Evolutionary conservation across 2,329 filamentous ascomycete species (phyloP), one percentile per base, ranked within the genome.

Genomic region (Harringtonia lauricola): DNA sequence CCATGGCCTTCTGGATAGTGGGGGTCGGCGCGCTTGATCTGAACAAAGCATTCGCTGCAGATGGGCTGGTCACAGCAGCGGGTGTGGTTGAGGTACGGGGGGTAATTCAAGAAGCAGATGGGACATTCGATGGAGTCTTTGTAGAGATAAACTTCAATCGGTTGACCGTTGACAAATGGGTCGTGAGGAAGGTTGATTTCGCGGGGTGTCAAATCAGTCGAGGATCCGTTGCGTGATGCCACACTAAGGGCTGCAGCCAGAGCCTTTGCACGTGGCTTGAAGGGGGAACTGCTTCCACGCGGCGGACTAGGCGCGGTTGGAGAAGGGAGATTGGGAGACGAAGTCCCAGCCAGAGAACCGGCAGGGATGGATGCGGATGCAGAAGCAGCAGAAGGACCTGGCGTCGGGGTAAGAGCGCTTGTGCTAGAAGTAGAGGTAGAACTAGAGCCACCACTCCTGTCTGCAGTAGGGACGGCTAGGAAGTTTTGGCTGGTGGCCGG

Each of bases 11-110:
- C 86, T 2, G 87, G 86, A 33, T 88, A 79, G 59, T 95, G 86
- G 10, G 88, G 89, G 51, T 98, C 90, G 4, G 88, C 81, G 35
- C 92, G 79, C 61, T 95, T 96, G 59, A 98, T 98, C 61, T 98
- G 92, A 4, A 98, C 92, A 56, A 98, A 98, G 61, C 92, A 98
- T 65, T 98, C 92, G 35, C 89, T 96, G 64, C 92, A 98, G 49
- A 98, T 96, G 7, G 85, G 74, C 59, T 98, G 92, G 55, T 95
- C 88, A 61, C 92, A 98, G 59, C 92, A 98, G 52, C 92, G 74
- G 1, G 92, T 98, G 51, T 81, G 83, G 64, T 98, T 98, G 26
- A 98, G 72, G 57, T 94, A 94, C 4, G 88, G 88, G 1, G 92
- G 92, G 53, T 96, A 98, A 54, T 88, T 94, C 42, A 96, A 70